Evolutionary conservation across 164 flowering plant species (phyloP), one percentile per base, ranked within the genome.

Genomic region (Echeveria elegans): DNA sequence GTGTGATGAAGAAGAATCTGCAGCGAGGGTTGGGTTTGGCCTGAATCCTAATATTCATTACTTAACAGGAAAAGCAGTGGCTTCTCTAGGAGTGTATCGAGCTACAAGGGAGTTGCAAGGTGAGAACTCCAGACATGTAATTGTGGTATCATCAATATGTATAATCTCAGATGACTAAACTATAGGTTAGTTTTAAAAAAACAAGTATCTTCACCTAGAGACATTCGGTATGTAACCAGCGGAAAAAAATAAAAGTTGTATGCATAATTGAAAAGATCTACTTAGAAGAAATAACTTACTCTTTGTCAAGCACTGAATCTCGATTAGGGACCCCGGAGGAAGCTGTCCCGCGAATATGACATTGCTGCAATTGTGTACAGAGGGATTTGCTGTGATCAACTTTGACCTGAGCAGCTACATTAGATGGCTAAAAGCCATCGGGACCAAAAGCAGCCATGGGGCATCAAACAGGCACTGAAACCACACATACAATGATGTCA

Each of bases 291-390:
- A 11, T 23, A 21, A 52, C 58, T 52, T 23, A 52, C 58, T 8
- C 4, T 52, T 1, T 0, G 16, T 23, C 28, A 21, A 7, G 29
- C 3, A 24, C 28, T 10, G 58, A 23, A 52, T 52, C 29, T 52
- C 4, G 28, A 23, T 6, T 50, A 89, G 97, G 91, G 68, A 90
- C 97, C 9, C 97, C 88, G 74, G 97, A 91, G 68, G 97, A 91
- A 78, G 97, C 97, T 50, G 97, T n/a, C 97, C 1, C 96, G 89
- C 69, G 97, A 93, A 11, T 88, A 91, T 58, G 97, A 91, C 82
- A 86, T 91, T 29, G 97, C 97, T 5, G 97, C 96, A 24, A 91
- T 91, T 16, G 89, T 87, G 67, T 91, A 88, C 78, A 78, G 97
- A 0, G 96, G 97, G 26, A 77, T 88, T 28, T 59, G 97, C 97